Evolutionary conservation across 768 basidiomycete species (phyloP), one percentile per base, ranked within the genome.

Genomic region (Dentipellis sp.): DNA sequence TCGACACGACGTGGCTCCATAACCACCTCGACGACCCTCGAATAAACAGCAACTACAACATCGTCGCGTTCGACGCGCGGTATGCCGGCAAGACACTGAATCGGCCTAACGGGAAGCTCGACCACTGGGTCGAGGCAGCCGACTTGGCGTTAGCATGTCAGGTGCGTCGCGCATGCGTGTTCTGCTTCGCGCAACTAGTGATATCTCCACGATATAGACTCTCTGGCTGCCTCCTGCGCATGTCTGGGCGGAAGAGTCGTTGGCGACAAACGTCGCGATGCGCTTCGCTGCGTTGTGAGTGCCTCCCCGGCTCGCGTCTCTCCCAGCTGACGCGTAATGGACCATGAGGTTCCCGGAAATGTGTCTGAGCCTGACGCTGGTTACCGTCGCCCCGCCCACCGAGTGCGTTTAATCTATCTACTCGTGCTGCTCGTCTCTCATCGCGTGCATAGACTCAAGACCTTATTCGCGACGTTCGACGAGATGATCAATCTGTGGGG

Each of bases 71-170:
- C 65, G 88, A 91, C 66, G 78, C 80, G 63, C 81, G 89, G 10
- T 75, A 77, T 10, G 74, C 75, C 23, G 88, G 88, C 12, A 76
- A 72, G 66, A 85, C 84, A 3, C 66, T 68, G 2, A 77, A 72
- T 58, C 75, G 80, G 53, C 78, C 77, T 3, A 80, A 70, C 50
- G 78, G 76, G 8, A 71, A 73, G 48, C 82, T 84, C 63, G 88
- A 91, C 68, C 78, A 75, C 57, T 91, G 86, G 81, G 86, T 89
- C 7, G 81, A 87, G 42, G 86, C 88, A 1, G 89, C 87, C 37
- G 88, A 91, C 71, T 63, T 91, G 38, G 88, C 85, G 3, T 74
- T 78, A 14, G 82, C 79, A 52, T 78, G 79, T 60, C 78, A 81
- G 68, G 86, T 83, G 58, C 46, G 79, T 72, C 52, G 21, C 29